Base-by-base conservation (phyloP, 2,329 filamentous ascomycete species). In the Mariannaea elegans region DNA sequence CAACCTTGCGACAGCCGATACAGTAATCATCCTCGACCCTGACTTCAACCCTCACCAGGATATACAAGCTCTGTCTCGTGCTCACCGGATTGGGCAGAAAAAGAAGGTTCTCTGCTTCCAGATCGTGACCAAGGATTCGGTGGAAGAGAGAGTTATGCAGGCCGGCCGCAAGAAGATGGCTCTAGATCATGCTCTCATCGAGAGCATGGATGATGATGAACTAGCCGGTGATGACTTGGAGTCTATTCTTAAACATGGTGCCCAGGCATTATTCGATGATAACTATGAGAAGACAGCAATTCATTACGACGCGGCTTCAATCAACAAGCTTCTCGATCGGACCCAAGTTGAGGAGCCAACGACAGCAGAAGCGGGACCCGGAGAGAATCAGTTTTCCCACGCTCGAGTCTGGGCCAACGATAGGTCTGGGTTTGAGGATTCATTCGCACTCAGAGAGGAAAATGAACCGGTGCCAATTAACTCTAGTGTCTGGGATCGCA, bases 31-130 rank as follows among this genome's bases (percentile, higher is more conserved):
- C 65, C 87, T 98, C 66, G 94, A 99, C 69, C 93, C 93, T 0
- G 95, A 99, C 72, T 98, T 97, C 81, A 99, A 99, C 63, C 95
- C 95, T 1, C 95, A 99, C 72, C 95, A 99, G 76, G 96, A 99
- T 71, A 91, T 99, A 38, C 95, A 99, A 75, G 95, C 95, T 0
- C 83, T 99, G 27, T 97, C 94, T 27, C 89, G 96, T 65, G 95
- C 94, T 16, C 95, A 99, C 76, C 90, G 95, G 23, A 98, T 99
- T 64, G 96, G 96, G 0, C 96, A 99, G 76, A 93, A 93, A 76
- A 93, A 95, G 66, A 97, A 96, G 69, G 95, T 99, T 0, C 83
- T 99, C 2, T 97, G 96, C 65, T 97, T 98, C 71, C 94, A 98
- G 73, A 80, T 99, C 0, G 93, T 97, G 82, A 98, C 93, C 2